Conservation (phyloP, 2,329 filamentous ascomycete genomes). For the Pseudocercospora cruenta region DNA sequence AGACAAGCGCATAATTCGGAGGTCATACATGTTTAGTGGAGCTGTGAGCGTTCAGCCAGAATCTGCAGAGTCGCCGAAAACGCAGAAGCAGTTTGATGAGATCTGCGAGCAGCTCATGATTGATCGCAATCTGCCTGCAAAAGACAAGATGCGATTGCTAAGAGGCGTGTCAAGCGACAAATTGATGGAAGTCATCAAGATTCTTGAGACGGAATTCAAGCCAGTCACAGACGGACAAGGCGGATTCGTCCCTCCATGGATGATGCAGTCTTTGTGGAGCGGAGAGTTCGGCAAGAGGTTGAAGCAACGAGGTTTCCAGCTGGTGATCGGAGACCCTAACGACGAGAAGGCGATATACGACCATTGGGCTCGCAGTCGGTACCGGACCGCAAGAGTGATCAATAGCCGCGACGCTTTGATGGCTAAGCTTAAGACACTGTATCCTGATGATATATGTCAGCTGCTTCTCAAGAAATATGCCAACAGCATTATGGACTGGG, state of each 20-base stretch:
- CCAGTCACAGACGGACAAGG: constrained; percentile 25
- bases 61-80: constrained; percentile 19
- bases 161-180: constrained; percentile 21
- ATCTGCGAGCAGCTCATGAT: constrained; percentile 25
- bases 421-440: constrained; percentile 16
- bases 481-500: constrained; percentile 23
- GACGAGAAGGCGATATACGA: constrained; percentile 22
- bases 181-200: constrained; percentile 19
- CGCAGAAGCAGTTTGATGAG: constrained; percentile 21
- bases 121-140: constrained; percentile 16
- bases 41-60: constrained; percentile 24
- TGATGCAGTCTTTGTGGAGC: constrained; percentile 26
- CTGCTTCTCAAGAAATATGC: constrained; percentile 21
- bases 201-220: constrained; percentile 20
- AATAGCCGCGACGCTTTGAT: constrained; percentile 18
- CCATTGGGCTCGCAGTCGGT: constrained; percentile 7
- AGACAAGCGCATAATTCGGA: constrained; percentile 20
- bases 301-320: constrained; percentile 23
- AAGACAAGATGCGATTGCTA: constrained; percentile 21
- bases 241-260: constrained; percentile 21
- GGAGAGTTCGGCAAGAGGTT: constrained; percentile 23
- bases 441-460: constrained; percentile 20
- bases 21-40: constrained; percentile 26
- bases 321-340: constrained; percentile 23
- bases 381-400: constrained; percentile 4